These are phyloP conservation scores for Symbiodinium natans DNA, from an alignment of 73 alveolate species.

Conservation along the genomic window DNA sequence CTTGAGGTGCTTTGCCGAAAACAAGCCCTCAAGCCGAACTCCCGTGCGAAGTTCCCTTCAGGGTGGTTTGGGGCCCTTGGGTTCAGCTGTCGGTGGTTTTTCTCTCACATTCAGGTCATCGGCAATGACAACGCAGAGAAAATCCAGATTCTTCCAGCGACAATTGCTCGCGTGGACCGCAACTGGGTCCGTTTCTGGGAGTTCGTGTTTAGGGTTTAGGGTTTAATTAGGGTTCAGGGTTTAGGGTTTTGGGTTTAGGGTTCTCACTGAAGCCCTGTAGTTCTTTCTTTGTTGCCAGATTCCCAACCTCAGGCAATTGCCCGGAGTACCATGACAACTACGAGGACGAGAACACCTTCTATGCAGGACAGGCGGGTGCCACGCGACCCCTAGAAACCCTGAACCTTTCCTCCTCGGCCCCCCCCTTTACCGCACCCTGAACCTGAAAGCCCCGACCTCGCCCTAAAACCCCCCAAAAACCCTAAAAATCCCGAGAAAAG, in stretches of 20 bases:
- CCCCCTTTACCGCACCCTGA: no score
- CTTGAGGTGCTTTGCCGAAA: background rate
- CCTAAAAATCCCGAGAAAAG: no score
- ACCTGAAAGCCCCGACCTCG: no score
- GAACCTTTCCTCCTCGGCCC: no score
- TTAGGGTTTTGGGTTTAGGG: no score
- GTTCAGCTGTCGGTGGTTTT: background rate
- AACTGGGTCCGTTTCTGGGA: background rate
- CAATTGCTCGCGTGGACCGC: constrained; percentile 76
- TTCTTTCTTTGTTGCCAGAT: background rate
- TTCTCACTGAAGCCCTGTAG: no score
- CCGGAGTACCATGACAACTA: constrained; percentile 91
- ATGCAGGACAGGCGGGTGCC: constrained; percentile 25
- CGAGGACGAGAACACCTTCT: constrained; percentile 92
- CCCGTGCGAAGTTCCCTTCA: no score
- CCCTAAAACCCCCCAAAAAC: no score
- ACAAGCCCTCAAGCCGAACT: no score
- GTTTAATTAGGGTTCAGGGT: no score
- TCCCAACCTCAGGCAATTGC: constrained; percentile 5
- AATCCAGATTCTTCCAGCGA: constrained; percentile 91
- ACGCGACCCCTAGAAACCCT: no score
- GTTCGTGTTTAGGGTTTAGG: no score
- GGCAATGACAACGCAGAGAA: constrained; percentile 93
- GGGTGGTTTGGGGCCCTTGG: background rate
- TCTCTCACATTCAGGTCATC: constrained; percentile 28